A percentile compares a stretch with the other conserved stretches of the same genome.
Conservation (phyloP, 345 rosid species). For the Gossypium ekmanianum region DNA sequence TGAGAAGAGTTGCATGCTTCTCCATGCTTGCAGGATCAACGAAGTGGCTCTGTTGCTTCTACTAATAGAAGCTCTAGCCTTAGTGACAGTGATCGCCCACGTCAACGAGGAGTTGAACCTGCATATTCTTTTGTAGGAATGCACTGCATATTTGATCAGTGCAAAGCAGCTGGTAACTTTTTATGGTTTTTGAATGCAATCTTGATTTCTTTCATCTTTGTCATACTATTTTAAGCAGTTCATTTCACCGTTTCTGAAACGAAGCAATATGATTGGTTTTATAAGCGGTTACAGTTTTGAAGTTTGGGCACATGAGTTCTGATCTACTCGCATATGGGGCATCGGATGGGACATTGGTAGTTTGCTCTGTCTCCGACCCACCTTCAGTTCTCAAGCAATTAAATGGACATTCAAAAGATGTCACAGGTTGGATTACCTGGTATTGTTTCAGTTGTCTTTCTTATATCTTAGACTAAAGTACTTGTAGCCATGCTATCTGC, state of each 20-base stretch:
- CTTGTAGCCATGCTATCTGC: conserved; percentile 11
- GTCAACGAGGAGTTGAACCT: conserved; percentile 54
- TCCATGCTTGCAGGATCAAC: conserved; percentile 55
- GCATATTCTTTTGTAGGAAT: conserved; percentile 96
- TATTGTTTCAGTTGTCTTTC: conserved; percentile 47
- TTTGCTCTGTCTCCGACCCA: conserved; percentile 63
- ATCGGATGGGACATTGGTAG: conserved; percentile 86
- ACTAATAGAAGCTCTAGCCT: conserved; percentile 65
- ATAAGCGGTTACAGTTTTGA: conserved; percentile 79
- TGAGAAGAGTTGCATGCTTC: background rate
- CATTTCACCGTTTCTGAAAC: conserved; percentile 8
- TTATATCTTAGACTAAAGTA: conserved; percentile 22
- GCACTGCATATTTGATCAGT: conserved; percentile 94
- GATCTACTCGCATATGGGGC: conserved; percentile 93
- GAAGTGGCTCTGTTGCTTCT: conserved; percentile 53
- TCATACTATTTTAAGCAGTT: conserved; percentile 4
- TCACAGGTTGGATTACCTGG: conserved; percentile 97
- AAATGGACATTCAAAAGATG: conserved; percentile 68
- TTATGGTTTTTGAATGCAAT: background rate
- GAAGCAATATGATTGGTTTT: conserved; percentile 22
- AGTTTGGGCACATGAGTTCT: conserved; percentile 97
- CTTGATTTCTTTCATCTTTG: conserved; percentile 6
- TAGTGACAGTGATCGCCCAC: conserved; percentile 68
- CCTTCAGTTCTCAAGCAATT: conserved; percentile 9
- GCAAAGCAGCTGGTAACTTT: conserved; percentile 76